Base-by-base conservation (phyloP, 2,329 filamentous ascomycete species). In the Fusarium secorum region DNA sequence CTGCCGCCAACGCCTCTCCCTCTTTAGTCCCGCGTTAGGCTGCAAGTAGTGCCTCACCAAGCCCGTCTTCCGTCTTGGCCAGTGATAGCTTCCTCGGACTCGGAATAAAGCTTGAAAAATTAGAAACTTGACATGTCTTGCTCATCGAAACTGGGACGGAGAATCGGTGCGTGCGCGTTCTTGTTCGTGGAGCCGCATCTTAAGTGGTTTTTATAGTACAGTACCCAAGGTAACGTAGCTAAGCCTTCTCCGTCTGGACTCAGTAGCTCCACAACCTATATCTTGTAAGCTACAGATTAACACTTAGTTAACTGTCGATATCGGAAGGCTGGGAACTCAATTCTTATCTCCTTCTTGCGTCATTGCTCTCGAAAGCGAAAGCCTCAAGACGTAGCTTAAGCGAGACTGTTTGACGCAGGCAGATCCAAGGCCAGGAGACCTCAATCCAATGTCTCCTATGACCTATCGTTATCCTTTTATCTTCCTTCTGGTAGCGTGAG, bases 1-100 rank as follows among this genome's bases (percentile, higher is more conserved):
- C 45, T 60, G 53, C 56, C 66, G 49, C 41, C 69, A 41, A 52
- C 70, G 66, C 70, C 56, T 71, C 69, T 70, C 53, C 69, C 65
- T 71, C 58, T 46, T 51, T 65, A 72, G 69, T 45, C 52, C 46
- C 60, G 32, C 49, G 51, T 66, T 69, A 56, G 63, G 59, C 54
- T 56, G 28, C 56, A 22, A 44, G 28, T 56, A 66, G 60, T 44
- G 35, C 45, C 41, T 44, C 33, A 42, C 42, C 33, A 42, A 55
- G 66, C 49, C 44, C 30, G 35, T 60, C 44, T 69, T 60, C 36
- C 44, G 49, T 65, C 49, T 69, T 61, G 45, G 56, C 42, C 44
- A 45, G 42, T 18, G 52, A 63, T 54, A 56, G 60, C 65, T 71
- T 54, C 54, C 32, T 71, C 65, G 54, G 42, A 52, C 32, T 38